These are phyloP conservation scores for Zychaea mexicana DNA, from an alignment of 371 early-diverging fungal species.

Conservation along the genomic window DNA sequence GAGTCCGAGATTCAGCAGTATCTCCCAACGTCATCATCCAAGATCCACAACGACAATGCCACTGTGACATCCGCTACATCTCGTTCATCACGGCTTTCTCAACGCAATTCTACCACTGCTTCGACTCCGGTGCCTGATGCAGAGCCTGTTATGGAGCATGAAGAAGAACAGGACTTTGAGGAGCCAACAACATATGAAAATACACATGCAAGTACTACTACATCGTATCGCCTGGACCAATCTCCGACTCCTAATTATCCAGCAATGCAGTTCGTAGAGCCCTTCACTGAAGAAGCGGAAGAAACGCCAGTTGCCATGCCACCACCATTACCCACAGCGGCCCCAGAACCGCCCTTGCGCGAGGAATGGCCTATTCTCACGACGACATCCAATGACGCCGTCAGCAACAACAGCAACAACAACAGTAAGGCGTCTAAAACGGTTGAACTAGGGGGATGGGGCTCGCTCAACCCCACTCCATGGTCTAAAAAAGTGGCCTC, in stretches of 20 bases:
- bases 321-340: too few relatives aligned
- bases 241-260: too few relatives aligned
- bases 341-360: too few relatives aligned
- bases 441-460: slow-evolving; percentile 34
- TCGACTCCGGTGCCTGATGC: background rate
- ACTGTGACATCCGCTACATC: background rate
- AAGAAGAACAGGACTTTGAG: background rate
- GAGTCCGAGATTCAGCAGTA: slow-evolving; percentile 11
- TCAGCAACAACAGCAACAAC: background rate
- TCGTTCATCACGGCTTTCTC: background rate
- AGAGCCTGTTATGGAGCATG: background rate
- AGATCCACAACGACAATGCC: background rate
- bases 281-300: too few relatives aligned
- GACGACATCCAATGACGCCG: background rate
- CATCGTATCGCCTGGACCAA: too few relatives aligned
- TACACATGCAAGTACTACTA: too few relatives aligned
- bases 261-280: too few relatives aligned
- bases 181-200: too few relatives aligned
- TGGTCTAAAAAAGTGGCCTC: slow-evolving; percentile 11
- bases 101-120: background rate
- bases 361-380: background rate
- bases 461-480: background rate
- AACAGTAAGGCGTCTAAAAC: background rate
- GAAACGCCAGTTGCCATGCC: too few relatives aligned
- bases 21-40: slow-evolving; percentile 5